Evolutionary conservation across 257 asterid genomes (phyloP).

Genomic region (Solanum chilense): DNA sequence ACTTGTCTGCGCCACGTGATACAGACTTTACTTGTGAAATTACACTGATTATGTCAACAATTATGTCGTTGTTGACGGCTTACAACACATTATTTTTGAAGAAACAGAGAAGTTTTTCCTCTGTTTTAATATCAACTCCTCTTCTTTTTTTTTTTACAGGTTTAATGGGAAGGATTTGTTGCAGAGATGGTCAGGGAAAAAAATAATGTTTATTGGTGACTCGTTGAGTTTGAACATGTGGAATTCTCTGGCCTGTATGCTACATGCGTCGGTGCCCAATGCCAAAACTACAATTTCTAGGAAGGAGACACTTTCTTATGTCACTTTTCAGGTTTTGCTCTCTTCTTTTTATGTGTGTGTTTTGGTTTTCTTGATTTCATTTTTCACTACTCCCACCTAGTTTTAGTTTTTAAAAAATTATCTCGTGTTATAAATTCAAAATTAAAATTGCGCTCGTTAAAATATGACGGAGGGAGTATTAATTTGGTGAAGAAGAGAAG

Average conservation of each 20-base stretch:
- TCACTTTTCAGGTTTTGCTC: conserved; percentile 46
- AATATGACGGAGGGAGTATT: background rate
- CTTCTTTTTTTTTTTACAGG: conserved; percentile 2
- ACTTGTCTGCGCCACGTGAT: background rate
- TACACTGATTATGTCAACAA: background rate
- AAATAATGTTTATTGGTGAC: conserved; percentile 78
- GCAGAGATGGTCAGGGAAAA: conserved; percentile 61
- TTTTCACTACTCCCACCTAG: background rate
- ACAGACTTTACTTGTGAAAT: background rate
- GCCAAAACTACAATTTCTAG: conserved; percentile 18
- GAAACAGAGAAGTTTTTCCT: background rate
- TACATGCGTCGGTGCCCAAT: conserved; percentile 50
- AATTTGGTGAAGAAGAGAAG: background rate
- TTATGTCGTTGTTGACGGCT: background rate
- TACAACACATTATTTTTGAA: background rate
- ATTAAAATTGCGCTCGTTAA: background rate
- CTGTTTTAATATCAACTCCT: background rate
- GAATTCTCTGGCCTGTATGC: conserved; percentile 61
- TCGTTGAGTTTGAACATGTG: conserved; percentile 81
- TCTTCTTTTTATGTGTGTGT: background rate
- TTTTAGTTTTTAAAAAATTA: background rate
- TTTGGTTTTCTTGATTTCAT: background rate
- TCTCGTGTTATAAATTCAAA: background rate
- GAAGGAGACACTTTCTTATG: conserved; percentile 32
- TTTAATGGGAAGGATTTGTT: conserved; percentile 57